Evolutionary conservation across 352 stramenopile species (phyloP).

Genomic region (Phytophthora pistaciae): DNA sequence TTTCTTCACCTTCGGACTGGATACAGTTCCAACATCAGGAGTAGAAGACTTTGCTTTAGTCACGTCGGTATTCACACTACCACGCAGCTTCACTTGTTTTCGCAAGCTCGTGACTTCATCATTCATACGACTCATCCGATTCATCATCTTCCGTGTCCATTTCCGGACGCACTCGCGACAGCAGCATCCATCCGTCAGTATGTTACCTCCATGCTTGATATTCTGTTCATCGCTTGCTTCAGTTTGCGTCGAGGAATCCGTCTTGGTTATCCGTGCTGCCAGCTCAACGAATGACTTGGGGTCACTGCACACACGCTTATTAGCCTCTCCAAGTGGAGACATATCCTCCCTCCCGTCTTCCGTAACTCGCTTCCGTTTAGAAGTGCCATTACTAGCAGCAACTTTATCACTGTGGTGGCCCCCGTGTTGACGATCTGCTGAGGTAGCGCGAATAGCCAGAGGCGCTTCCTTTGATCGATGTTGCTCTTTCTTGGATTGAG

Average conservation of each 20-base stretch:
- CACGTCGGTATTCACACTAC: neutral
- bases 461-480: neutral
- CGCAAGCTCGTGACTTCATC: slow-evolving; percentile 21
- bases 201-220: slow-evolving; percentile 9
- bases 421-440: neutral
- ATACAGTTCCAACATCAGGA: neutral
- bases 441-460: neutral
- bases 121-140: slow-evolving; percentile 3
- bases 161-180: slow-evolving; percentile 21
- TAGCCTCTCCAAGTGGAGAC: slow-evolving; percentile 3
- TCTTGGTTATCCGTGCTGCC: neutral
- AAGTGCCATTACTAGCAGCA: neutral
- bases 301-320: slow-evolving; percentile 7
- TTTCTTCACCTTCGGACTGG: slow-evolving; percentile 3
- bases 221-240: neutral
- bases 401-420: neutral
- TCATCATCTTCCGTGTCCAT: slow-evolving; percentile 20
- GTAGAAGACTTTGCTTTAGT: neutral
- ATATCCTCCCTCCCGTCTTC: slow-evolving; percentile 9
- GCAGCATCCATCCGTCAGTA: slow-evolving; percentile 20
- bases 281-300: neutral
- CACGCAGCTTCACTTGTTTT: neutral
- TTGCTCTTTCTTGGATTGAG: neutral
- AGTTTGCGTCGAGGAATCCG: neutral
- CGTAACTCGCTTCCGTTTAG: slow-evolving; percentile 6